Evolutionary conservation across 352 stramenopile genomes (phyloP).

Genomic region (Thraustotheca clavata): DNA sequence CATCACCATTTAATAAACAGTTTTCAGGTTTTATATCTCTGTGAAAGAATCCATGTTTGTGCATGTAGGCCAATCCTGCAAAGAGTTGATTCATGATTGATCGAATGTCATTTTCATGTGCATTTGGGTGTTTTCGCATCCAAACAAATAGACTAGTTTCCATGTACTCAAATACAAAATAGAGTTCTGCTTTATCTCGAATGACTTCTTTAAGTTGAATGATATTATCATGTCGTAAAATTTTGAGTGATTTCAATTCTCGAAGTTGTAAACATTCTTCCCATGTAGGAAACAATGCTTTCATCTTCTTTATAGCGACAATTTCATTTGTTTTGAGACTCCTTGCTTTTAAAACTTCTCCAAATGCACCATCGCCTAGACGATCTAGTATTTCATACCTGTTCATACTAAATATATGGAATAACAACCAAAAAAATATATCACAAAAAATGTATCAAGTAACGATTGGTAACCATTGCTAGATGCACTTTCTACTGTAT

Average conservation of each 20-base stretch:
- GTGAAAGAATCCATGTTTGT: conserved; percentile 80
- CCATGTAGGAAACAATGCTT: conserved; percentile 67
- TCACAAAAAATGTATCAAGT: too few relatives aligned
- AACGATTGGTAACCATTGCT: too few relatives aligned
- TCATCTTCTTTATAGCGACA: conserved; percentile 84
- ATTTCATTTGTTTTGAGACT: conserved; percentile 87
- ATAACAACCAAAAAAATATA: too few relatives aligned
- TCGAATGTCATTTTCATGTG: conserved; percentile 49
- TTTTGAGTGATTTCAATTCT: conserved; percentile 66
- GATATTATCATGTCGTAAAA: conserved; percentile 76
- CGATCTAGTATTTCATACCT: conserved; percentile 88
- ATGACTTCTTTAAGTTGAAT: conserved; percentile 81
- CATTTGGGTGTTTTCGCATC: conserved; percentile 38
- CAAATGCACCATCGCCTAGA: conserved; percentile 91
- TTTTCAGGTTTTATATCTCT: conserved; percentile 80
- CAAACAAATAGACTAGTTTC: conserved; percentile 69
- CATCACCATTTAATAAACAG: conserved; percentile 36
- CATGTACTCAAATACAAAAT: conserved; percentile 87
- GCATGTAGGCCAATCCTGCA: conserved; percentile 61
- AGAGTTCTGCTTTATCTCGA: conserved; percentile 78
- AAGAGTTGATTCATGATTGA: conserved; percentile 77
- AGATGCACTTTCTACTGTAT: too few relatives aligned
- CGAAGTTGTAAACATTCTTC: conserved; percentile 74
- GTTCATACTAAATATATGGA: too few relatives aligned
- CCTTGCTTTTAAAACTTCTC: conserved; percentile 86